Conservation (phyloP, 1,139 yeast genomes). For the Protomyces inundatus region DNA sequence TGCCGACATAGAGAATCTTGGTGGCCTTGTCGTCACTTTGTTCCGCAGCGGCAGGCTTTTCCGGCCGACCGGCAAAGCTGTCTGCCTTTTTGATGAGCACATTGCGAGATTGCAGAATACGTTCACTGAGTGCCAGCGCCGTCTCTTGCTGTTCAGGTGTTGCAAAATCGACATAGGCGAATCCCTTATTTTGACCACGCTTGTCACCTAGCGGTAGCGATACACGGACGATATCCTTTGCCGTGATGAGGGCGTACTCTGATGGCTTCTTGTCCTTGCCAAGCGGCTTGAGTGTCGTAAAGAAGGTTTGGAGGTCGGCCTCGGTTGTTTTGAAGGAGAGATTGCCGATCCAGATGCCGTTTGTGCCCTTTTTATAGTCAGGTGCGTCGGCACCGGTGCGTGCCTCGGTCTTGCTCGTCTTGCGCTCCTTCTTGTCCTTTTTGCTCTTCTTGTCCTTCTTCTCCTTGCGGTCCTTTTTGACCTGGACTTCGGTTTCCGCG, state of each 20-base stretch:
- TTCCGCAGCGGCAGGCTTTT: constrained; percentile 34
- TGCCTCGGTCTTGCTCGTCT: constrained; percentile 63
- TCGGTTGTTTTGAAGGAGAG: constrained; percentile 76
- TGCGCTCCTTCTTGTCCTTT: constrained; percentile 29
- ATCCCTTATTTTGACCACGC: constrained; percentile 56
- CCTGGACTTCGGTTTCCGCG: constrained; percentile 29
- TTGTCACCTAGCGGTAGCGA: constrained; percentile 42
- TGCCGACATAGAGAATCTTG: constrained; percentile 85
- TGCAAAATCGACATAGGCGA: constrained; percentile 84
- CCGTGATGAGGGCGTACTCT: constrained; percentile 38
- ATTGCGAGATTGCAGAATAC: constrained; percentile 72
- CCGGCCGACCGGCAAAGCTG: constrained; percentile 86
- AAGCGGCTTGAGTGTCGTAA: constrained; percentile 42
- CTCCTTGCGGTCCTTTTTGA: constrained; percentile 31
- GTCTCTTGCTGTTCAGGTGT: constrained; percentile 57
- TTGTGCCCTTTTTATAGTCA: constrained; percentile 39
- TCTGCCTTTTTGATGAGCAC: constrained; percentile 74
- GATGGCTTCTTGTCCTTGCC: constrained; percentile 34
- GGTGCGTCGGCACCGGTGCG: constrained; percentile 43
- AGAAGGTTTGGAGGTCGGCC: constrained; percentile 64
- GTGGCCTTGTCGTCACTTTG: constrained; percentile 66
- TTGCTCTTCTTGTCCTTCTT: constrained; percentile 31
- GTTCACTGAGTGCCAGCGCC: constrained; percentile 65
- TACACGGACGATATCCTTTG: constrained; percentile 42
- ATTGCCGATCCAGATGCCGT: constrained; percentile 93